Percentiles rank a stretch among this genome's conserved stretches.
Conservation (phyloP, 2,329 filamentous ascomycete genomes). For the Botrytis fabae region DNA sequence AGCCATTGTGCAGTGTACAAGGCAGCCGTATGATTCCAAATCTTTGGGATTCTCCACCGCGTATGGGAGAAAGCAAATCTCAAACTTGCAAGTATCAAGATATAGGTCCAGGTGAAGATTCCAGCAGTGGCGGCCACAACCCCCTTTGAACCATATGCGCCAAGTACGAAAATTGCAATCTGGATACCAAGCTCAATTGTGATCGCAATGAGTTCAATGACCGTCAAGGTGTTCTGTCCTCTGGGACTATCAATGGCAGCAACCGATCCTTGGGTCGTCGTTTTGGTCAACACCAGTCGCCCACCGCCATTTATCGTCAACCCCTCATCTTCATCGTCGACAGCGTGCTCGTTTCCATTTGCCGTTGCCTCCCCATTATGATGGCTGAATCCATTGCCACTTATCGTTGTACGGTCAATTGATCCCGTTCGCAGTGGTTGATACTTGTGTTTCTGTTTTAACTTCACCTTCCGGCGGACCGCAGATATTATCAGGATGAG, state of each 20-base stretch:
- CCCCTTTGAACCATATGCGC: constrained; percentile 59
- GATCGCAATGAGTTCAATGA: constrained; percentile 75
- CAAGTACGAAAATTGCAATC: constrained; percentile 60
- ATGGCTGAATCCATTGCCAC: constrained; percentile 21
- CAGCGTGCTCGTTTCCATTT: constrained; percentile 39
- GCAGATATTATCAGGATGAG: constrained; percentile 62
- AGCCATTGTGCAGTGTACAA: constrained; percentile 86
- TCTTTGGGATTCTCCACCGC: constrained; percentile 65
- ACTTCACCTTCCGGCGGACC: constrained; percentile 53
- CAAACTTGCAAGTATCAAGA: constrained; percentile 69
- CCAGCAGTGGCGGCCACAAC: constrained; percentile 63
- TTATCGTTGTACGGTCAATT: constrained; percentile 42
- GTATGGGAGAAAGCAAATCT: constrained; percentile 67
- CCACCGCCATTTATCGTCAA: constrained; percentile 60
- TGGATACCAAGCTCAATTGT: constrained; percentile 71
- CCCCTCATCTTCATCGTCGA: constrained; percentile 56
- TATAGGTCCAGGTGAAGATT: constrained; percentile 77
- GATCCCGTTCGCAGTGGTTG: constrained; percentile 51
- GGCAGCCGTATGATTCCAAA: constrained; percentile 91
- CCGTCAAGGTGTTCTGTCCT: constrained; percentile 68
- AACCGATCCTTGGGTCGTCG: constrained; percentile 61
- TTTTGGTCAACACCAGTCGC: constrained; percentile 58
- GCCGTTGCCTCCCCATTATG: neutral
- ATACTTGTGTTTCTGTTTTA: constrained; percentile 58
- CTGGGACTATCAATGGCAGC: constrained; percentile 75